Evolutionary conservation across 2,329 filamentous ascomycete genomes (phyloP).

Genomic region (Fusarium torreyae): DNA sequence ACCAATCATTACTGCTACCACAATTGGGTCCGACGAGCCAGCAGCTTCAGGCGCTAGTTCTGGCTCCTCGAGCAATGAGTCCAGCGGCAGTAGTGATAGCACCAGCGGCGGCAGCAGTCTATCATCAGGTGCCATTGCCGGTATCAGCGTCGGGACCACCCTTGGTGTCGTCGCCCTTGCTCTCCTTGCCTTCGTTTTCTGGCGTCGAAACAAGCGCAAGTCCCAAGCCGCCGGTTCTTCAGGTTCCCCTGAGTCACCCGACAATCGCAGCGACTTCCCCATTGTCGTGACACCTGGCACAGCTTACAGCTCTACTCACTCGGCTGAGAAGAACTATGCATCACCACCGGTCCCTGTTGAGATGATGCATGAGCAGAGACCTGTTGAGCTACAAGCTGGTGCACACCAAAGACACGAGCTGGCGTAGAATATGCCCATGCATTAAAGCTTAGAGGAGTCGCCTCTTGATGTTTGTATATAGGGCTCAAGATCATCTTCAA

Average conservation of each 20-base stretch:
- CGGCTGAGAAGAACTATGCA: not conserved
- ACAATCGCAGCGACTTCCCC: not conserved
- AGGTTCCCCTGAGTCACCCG: not conserved
- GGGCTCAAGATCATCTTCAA: too few relatives aligned
- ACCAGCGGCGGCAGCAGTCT: not conserved
- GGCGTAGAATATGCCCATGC: not conserved
- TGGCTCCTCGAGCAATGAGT: not conserved
- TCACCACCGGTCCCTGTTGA: not conserved
- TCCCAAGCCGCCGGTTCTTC: not conserved
- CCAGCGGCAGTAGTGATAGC: not conserved
- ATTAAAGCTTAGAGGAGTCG: not conserved
- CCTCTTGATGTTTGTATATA: too few relatives aligned
- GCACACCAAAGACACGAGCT: slow-evolving; percentile 22
- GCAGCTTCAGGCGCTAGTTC: not conserved
- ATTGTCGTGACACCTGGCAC: not conserved
- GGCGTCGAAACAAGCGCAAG: slow-evolving; percentile 29
- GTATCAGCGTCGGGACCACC: slow-evolving; percentile 13
- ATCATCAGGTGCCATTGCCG: slow-evolving; percentile 27
- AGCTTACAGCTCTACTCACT: not conserved
- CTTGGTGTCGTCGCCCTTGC: slow-evolving; percentile 24
- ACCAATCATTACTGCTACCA: not conserved
- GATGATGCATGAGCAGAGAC: slow-evolving; percentile 10
- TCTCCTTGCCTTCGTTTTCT: slow-evolving; percentile 23
- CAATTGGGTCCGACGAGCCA: slow-evolving; percentile 1
- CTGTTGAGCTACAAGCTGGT: not conserved